Evolutionary conservation across 2,329 filamentous ascomycete species (phyloP), one percentile per base, ranked within the genome.

Genomic region (Madurella fahalii): DNA sequence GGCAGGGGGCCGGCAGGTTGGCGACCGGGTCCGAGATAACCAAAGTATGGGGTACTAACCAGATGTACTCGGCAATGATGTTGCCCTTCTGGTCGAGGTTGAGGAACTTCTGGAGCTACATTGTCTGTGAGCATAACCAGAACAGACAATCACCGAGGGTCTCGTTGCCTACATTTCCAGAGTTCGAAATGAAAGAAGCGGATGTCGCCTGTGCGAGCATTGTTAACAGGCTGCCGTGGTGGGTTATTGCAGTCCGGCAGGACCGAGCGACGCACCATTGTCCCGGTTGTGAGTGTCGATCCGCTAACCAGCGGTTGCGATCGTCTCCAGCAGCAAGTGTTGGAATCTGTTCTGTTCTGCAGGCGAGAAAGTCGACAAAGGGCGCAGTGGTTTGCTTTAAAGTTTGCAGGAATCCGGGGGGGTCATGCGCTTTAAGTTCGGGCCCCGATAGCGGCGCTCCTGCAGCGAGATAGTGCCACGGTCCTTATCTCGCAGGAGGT

Each of bases 61-160:
- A 96, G 80, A 96, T 86, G 78, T 96, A 96, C 79, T 96, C 93
- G 70, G 91, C 93, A 75, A 96, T 94, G 71, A 95, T 80, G 66
- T 77, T 79, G 73, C 91, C 92, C 74, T 87, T 89, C 80, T 97
- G 93, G 73, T 91, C 86, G 68, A 97, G 88, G 69, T 80, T 79
- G 77, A 94, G 85, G 82, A 93, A 97, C 77, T 96, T 96, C 74
- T 87, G 78, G 73, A 96, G 85, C 90, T 95, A 37, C 9, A 37
- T 15, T 11, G 34, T 12, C 34, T 37, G 34, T 37, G 9, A 37
- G 13, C 11, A 37, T 15, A 15, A 37, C 13, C 34, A 9, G 13
- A 4, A 37, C 13, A 4, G 34, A 15, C 34, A 37, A 37, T 3
- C 34, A 11, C 11, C 4, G 34, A 15, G 4, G 2, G 34, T 37